Conservation (phyloP, 108 stramenopile genomes). For the Nitzschia sp. region DNA sequence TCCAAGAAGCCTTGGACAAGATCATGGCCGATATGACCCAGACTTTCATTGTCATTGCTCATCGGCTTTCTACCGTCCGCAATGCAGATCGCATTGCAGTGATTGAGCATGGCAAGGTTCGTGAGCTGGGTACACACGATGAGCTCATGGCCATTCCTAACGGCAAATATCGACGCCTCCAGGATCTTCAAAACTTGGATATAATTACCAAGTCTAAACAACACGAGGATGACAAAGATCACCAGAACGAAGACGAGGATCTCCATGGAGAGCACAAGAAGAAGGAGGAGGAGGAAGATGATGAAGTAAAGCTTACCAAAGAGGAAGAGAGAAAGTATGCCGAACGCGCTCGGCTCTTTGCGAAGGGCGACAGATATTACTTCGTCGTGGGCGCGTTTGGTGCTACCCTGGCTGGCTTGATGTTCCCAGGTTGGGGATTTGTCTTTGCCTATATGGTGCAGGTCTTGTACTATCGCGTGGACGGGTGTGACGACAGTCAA, state of each 20-base stretch:
- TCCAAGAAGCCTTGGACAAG: slow-evolving; percentile 81
- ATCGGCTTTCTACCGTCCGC: slow-evolving; percentile 81
- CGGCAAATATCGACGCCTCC: slow-evolving; percentile 51
- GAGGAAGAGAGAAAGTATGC: slow-evolving; percentile 26
- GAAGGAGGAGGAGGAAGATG: neutral
- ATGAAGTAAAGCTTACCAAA: slow-evolving; percentile 1
- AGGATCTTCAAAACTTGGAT: slow-evolving; percentile 46
- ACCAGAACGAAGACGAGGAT: slow-evolving; percentile 8
- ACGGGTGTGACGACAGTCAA: slow-evolving; percentile 21
- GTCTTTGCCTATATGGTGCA: slow-evolving; percentile 62
- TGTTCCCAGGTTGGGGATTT: slow-evolving; percentile 62
- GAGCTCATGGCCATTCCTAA: slow-evolving; percentile 63
- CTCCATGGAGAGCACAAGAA: slow-evolving; percentile 3
- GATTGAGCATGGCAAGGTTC: slow-evolving; percentile 57
- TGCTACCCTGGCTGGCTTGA: slow-evolving; percentile 48
- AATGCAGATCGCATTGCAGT: slow-evolving; percentile 88
- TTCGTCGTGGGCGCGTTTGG: slow-evolving; percentile 50
- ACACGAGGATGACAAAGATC: slow-evolving; percentile 1
- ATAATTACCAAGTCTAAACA: neutral
- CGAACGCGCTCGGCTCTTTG: slow-evolving; percentile 35
- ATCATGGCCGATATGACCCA: slow-evolving; percentile 39
- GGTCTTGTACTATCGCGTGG: slow-evolving; percentile 40
- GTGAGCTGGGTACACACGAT: slow-evolving; percentile 79
- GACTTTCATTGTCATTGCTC: slow-evolving; percentile 80
- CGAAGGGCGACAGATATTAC: slow-evolving; percentile 32